Evolutionary conservation across 2,329 filamentous ascomycete species (phyloP), one percentile per base, ranked within the genome.

Genomic region (Aspergillus piperis): DNA sequence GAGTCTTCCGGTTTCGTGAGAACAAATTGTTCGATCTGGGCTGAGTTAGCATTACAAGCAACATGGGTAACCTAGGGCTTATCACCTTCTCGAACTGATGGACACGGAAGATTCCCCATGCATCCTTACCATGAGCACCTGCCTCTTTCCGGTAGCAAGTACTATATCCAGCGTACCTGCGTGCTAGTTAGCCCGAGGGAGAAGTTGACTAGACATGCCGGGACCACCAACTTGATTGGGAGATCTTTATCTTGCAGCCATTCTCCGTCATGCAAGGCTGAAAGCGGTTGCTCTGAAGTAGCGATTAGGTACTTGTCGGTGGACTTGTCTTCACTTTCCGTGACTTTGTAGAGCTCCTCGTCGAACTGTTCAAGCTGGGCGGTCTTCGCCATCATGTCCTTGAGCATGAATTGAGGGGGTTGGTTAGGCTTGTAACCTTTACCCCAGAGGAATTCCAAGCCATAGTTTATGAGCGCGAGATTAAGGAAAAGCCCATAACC

Each of bases 61-160:
- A 11, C 2, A 32, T 2, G n/a, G 32, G 8, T 11, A 23, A 11
- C 54, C 10, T 54, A 54, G 41, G 15, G 5, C 6, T 19, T 57
- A 70, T 64, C 64, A 87, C 88, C 85, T 96, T 97, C 77, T 98
- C 94, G 72, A 98, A 99, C 77, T 99, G 94, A 77, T 99, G 95
- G 27, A 98, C 93, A 66, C 95, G 89, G 85, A 97, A 99, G 63
- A 98, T 92, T 59, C 95, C 95, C 95, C 95, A 99, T 1, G 94
- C 94, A 75, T 99, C 92, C 74, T 92, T 90, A 30, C 92, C 90
- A 73, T 95, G 94, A 19, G 91, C 88, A 57, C 95, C 95, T 42
- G 95, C 95, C 77, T 99, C 95, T 79, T 96, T 93, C 68, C 95
- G 86, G 83, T 96, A 99, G 78, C 93, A 97, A 30, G 94, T 96